These are phyloP conservation scores for Irpex lacteus DNA, from an alignment of 1,284 basidiomycete genomes.

Conservation along the genomic window DNA sequence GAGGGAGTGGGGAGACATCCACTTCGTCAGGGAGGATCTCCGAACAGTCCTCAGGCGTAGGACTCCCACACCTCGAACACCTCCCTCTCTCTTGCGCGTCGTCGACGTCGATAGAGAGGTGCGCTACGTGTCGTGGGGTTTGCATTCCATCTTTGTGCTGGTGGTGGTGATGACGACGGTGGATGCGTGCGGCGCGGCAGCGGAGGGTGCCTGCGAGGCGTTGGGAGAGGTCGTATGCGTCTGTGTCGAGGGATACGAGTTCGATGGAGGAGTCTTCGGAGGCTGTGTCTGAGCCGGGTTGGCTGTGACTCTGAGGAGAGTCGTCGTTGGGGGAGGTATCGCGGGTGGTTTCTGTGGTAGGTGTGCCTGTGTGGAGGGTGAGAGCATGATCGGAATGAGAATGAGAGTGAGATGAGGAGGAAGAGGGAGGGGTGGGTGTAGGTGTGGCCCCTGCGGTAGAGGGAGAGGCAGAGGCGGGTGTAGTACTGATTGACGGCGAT, in stretches of 20 bases:
- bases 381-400: no score
- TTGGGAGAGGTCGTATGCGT: slow-evolving; percentile 32
- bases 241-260: slow-evolving; percentile 22
- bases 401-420: not conserved
- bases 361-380: no score
- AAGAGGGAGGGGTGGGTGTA: not conserved
- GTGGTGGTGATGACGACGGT: slow-evolving; percentile 1
- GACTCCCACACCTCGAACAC: not conserved
- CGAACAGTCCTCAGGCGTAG: slow-evolving; percentile 7
- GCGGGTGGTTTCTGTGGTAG: not conserved
- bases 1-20: no score
- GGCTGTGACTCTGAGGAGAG: not conserved
- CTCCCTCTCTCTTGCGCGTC: not conserved
- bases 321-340: not conserved
- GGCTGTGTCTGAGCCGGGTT: not conserved
- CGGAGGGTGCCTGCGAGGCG: slow-evolving; percentile 25
- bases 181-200: slow-evolving; percentile 5
- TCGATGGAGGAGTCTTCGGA: slow-evolving; percentile 21
- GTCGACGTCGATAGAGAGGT: slow-evolving; percentile 8
- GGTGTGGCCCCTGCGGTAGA: not conserved
- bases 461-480: not conserved
- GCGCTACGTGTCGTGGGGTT: slow-evolving; percentile 7
- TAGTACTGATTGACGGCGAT: not conserved
- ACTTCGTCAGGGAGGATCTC: no score
- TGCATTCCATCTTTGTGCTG: not conserved